Evolutionary conservation across 441 rosid species (phyloP).

Genomic region (Macaranga tanarius): DNA sequence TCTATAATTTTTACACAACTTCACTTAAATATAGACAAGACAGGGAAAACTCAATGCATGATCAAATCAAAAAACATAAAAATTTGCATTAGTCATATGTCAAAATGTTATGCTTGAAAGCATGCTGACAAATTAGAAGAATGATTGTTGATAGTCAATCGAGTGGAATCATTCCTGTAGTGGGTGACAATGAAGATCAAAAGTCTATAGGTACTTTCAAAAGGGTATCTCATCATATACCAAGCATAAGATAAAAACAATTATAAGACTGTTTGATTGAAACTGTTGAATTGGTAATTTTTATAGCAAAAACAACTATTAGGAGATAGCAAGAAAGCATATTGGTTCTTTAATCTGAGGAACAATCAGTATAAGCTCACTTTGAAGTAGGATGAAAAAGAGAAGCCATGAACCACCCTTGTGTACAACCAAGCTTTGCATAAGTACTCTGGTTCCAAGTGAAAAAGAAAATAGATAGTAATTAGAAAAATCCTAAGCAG

Average conservation of each 20-base stretch:
- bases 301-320: not conserved
- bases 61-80: not conserved
- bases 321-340: constrained; percentile 3
- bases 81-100: not conserved
- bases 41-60: not conserved
- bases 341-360: not conserved
- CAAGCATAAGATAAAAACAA: not conserved
- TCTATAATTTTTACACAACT: not conserved
- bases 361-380: constrained; percentile 37
- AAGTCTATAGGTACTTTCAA: not conserved
- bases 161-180: not conserved
- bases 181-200: not conserved
- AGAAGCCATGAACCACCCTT: constrained; percentile 89
- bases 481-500: not conserved
- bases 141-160: not conserved
- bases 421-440: constrained; percentile 84
- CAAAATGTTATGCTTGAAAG: not conserved
- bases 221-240: not conserved
- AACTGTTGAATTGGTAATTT: not conserved
- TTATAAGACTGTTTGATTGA: not conserved
- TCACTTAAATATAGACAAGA: not conserved
- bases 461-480: not conserved
- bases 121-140: not conserved
- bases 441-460: constrained; percentile 57
- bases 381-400: constrained; percentile 62